Percentiles rank a stretch among this genome's conserved stretches.
Evolutionary conservation across 192 early-diverging fungal genomes (phyloP).

Genomic region (Linnemannia elongata): DNA sequence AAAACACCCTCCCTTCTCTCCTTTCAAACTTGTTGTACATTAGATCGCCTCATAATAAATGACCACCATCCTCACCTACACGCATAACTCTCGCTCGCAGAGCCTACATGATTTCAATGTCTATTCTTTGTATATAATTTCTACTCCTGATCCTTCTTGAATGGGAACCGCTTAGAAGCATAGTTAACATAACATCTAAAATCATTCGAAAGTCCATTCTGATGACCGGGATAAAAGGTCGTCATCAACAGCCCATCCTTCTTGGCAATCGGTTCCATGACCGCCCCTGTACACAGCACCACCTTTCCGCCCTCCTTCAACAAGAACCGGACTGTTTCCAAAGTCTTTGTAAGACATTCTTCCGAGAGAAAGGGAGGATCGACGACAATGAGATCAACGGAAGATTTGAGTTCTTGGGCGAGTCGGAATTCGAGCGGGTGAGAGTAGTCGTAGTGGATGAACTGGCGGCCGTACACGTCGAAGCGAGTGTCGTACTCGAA

Average conservation of each 20-base stretch:
- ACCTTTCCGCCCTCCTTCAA: constrained; percentile 65
- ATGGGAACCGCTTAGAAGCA: constrained; percentile 30
- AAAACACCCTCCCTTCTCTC: not conserved
- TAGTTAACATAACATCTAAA: constrained; percentile 82
- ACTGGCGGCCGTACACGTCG: constrained; percentile 73
- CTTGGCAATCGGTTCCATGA: constrained; percentile 26
- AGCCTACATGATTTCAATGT: not conserved
- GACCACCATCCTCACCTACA: not conserved
- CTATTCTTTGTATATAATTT: not conserved
- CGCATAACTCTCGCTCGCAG: not conserved
- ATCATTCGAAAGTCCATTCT: constrained; percentile 81
- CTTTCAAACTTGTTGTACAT: not conserved
- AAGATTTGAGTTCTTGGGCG: constrained; percentile 56
- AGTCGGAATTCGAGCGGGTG: constrained; percentile 67
- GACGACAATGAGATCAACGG: constrained; percentile 79
- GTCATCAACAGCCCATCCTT: constrained; percentile 59
- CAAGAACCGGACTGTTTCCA: constrained; percentile 69
- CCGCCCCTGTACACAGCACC: constrained; percentile 67
- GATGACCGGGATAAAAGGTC: constrained; percentile 72
- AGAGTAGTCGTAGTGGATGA: constrained; percentile 84
- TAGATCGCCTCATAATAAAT: not conserved
- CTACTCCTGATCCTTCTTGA: constrained; percentile 7
- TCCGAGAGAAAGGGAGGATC: constrained; percentile 87
- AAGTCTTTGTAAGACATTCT: constrained; percentile 80
- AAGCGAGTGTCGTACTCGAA: constrained; percentile 86